Percentiles rank a stretch among this genome's conserved stretches.
phyloP scores from a whole-genome alignment of 1,139 yeast genomes.

The Yamadazyma conglobata region DNA sequence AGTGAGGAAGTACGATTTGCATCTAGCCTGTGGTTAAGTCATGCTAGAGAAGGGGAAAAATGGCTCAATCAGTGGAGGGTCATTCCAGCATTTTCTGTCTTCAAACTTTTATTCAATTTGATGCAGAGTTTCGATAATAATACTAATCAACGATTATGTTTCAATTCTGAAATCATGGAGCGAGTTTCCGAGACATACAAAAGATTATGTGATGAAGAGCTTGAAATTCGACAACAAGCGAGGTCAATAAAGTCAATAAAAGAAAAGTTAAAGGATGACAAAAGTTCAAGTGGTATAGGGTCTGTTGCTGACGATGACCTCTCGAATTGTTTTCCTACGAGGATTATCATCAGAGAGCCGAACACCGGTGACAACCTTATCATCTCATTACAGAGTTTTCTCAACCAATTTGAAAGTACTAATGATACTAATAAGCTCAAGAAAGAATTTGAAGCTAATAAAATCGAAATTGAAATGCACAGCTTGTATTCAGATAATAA shows the following conservation, averaged over 20 bases:
- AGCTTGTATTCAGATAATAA: slow-evolving; percentile 51
- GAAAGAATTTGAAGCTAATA: slow-evolving; percentile 6
- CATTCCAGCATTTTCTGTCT: slow-evolving; percentile 49
- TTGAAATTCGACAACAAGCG: neutral
- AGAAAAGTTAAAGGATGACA: slow-evolving; percentile 28
- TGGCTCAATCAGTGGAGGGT: slow-evolving; percentile 53
- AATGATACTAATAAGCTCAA: slow-evolving; percentile 16
- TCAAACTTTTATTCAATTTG: slow-evolving; percentile 45
- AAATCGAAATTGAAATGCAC: slow-evolving; percentile 40
- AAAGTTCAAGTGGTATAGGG: slow-evolving; percentile 18
- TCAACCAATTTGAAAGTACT: slow-evolving; percentile 27
- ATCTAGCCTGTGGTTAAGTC: slow-evolving; percentile 53
- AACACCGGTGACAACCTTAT: slow-evolving; percentile 27
- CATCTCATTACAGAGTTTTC: slow-evolving; percentile 45
- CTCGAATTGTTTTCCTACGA: slow-evolving; percentile 49
- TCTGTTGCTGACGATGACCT: slow-evolving; percentile 48
- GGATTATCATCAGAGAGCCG: slow-evolving; percentile 37
- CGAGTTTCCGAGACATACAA: neutral
- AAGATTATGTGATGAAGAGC: slow-evolving; percentile 1
- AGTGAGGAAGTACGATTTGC: slow-evolving; percentile 58
- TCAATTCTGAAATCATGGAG: neutral
- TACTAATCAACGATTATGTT: slow-evolving; percentile 2
- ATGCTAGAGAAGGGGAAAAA: slow-evolving; percentile 44
- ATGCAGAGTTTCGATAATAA: slow-evolving; percentile 38
- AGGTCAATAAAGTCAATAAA: neutral